A percentile compares a stretch with the other conserved stretches of the same genome.
phyloP scores from a whole-genome alignment of 1,284 basidiomycete genomes.

The Sanghuangporus weigelae region DNA sequence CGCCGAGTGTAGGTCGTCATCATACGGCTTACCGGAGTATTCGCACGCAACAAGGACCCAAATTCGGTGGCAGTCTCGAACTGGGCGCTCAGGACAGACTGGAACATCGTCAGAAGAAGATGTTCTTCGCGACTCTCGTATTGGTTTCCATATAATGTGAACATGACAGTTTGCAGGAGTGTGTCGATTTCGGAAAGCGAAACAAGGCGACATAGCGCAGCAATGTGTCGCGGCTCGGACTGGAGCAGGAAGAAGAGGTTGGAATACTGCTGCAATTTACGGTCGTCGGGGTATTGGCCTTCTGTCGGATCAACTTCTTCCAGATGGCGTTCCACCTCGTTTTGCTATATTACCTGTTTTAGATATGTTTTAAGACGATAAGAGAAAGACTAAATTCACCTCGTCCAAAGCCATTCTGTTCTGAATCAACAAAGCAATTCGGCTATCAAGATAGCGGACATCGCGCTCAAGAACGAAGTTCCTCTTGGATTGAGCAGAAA shows the following conservation, averaged over 20 bases:
- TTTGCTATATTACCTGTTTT: slow-evolving; percentile 50
- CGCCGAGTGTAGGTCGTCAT: slow-evolving; percentile 99
- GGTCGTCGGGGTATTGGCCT: slow-evolving; percentile 89
- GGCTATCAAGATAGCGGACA: slow-evolving; percentile 95
- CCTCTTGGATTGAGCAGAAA: slow-evolving; percentile 98
- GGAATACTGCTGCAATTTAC: slow-evolving; percentile 91
- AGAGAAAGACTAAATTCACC: slow-evolving; percentile 40
- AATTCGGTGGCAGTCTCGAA: slow-evolving; percentile 99
- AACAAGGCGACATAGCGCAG: slow-evolving; percentile 95
- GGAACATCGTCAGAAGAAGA: slow-evolving; percentile 96
- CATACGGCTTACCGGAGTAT: slow-evolving; percentile 99
- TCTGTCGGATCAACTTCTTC: slow-evolving; percentile 92
- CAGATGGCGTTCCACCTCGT: slow-evolving; percentile 89
- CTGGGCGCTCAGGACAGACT: slow-evolving; percentile 96
- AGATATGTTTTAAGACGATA: neutral
- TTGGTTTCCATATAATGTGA: slow-evolving; percentile 98
- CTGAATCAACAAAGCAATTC: slow-evolving; percentile 96
- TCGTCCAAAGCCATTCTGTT: slow-evolving; percentile 97
- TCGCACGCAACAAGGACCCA: slow-evolving; percentile 92
- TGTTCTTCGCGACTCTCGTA: slow-evolving; percentile 99
- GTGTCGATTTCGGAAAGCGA: slow-evolving; percentile 96
- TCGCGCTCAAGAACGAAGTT: slow-evolving; percentile 99
- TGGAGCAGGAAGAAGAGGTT: slow-evolving; percentile 99
- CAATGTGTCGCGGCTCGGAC: slow-evolving; percentile 95
- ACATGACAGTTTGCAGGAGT: slow-evolving; percentile 99